Base-by-base conservation (phyloP, 169 alveolate genomes). In the Plasmodium chabaudi region DNA sequence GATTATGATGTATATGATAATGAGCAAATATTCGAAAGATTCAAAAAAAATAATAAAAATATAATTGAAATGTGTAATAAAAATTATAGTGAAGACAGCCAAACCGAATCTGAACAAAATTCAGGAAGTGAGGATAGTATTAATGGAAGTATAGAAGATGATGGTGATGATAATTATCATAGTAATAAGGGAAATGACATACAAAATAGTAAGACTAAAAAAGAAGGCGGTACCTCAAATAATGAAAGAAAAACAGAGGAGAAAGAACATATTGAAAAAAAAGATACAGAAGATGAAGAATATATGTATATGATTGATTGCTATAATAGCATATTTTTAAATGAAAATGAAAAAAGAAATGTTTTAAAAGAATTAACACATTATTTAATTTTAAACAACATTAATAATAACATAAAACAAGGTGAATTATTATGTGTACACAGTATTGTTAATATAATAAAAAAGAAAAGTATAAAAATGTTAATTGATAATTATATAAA, bases 301-400 rank as follows among this genome's bases (percentile, higher is more conserved):
- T 44, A 55, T 34, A 67, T 68, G 56, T 25, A 12, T 21, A 49
- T 77, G 68, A 74, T 67, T 21, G 88, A 88, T 59, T 87, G 86
- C 47, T 65, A 72, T 60, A 89, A 72, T 64, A 72, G 88, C 25
- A 70, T 71, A n/a, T 55, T 51, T 73, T 61, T 79, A 21, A 61
- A 87, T 42, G 64, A 63, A 60, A 27, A 86, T 25, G 10, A 73
- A 51, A 65, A 86, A 87, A 82, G 65, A 88, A 44, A 93, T 68
- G 71, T 61, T 69, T 71, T 94, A 72, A 72, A 60, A 87, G 91
- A 93, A 72, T 82, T 94, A 67, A 92, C 88, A 49, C 77, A 92
- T 92, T 95, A 95, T 94, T 72, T 95, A 61, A 67, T 94, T 19
- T 88, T 94, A 53, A 94, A 93, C 59, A 95, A 95, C 17, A 92